A percentile compares a stretch with the other conserved stretches of the same genome.
phyloP scores from a whole-genome alignment of 805 yeast species.

The Teunomyces barrocoloradensis region DNA sequence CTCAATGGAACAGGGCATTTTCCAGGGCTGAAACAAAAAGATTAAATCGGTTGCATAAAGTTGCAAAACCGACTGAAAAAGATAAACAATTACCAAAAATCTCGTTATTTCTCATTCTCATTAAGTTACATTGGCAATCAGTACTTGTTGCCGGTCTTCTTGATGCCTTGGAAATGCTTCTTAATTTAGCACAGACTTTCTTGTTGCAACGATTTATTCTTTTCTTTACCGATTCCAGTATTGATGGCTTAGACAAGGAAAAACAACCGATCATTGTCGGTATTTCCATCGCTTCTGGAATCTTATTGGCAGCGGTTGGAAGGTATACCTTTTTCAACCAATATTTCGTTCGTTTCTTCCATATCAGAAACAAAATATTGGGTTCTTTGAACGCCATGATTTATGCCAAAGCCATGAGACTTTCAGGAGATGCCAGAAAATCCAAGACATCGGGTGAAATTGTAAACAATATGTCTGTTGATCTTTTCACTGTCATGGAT shows the following conservation, averaged over 20 bases:
- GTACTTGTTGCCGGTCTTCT: neutral
- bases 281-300: constrained; percentile 11
- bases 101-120: constrained; percentile 6
- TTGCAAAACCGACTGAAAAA: constrained; percentile 2
- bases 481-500: constrained; percentile 62
- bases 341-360: constrained; percentile 13
- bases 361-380: constrained; percentile 16
- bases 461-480: constrained; percentile 75
- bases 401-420: constrained; percentile 64
- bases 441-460: constrained; percentile 73
- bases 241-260: neutral
- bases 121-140: constrained; percentile 4
- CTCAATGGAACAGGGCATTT: constrained; percentile 1
- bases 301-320: constrained; percentile 6
- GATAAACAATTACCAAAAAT: constrained; percentile 5
- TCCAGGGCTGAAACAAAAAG: constrained; percentile 3
- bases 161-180: constrained; percentile 11
- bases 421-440: constrained; percentile 65
- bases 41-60: neutral
- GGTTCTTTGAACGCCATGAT: constrained; percentile 66
- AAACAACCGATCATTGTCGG: constrained; percentile 16
- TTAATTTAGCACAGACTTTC: constrained; percentile 15
- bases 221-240: constrained; percentile 9
- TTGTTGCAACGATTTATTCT: constrained; percentile 15
- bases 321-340: constrained; percentile 19